Base-by-base conservation (phyloP, 2,329 filamentous ascomycete genomes). In the Neonectria sp. region DNA sequence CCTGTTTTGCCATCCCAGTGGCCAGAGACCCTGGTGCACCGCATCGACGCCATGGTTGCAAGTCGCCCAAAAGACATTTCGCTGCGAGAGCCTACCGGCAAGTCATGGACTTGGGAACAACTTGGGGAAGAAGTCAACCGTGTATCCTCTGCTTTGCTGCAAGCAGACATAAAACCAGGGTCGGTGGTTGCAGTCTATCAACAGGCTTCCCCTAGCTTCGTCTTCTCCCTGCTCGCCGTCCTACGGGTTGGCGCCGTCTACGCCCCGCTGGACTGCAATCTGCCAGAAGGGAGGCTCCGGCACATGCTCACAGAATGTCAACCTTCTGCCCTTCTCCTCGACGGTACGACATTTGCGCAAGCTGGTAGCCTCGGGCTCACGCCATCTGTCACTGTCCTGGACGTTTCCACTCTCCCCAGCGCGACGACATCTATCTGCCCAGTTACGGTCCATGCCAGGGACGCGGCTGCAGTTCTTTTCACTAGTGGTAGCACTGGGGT, bases 401-500 rank as follows among this genome's bases (percentile, higher is more conserved):
- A 57, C 17, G 55, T 37, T 33, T 49, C 40, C 27, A 15, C 6
- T 37, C 6, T 29, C 31, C n/a, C 48, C 17, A 27, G 4, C 13
- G 24, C 24, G n/a, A 11, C 6, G 37, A 15, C 29, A 43, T 33
- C 27, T 43, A 45, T 15, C 60, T 8, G n/a, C 33, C 9, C 31
- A 51, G 12, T 49, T 21, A 7, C 4, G 6, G 46, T 25, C 9
- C 35, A 63, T 15, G 13, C 6, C 46, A 63, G 2, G 4, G 25
- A 63, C 25, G 13, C 53, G 2, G 60, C 60, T 9, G 15, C 17
- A 15, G 62, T 72, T 6, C 65, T 83, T 3, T 85, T 74, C 72
- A 77, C 76, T 33, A 76, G 77, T 56, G 73, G 79, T 46, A 73
- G 73, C 6, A 78, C 80, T 15, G 75, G 79, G 40, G 72, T 53